A percentile compares a stretch with the other conserved stretches of the same genome.
Evolutionary conservation across 2,329 filamentous ascomycete species (phyloP).

Genomic region (Alternaria burnsii): DNA sequence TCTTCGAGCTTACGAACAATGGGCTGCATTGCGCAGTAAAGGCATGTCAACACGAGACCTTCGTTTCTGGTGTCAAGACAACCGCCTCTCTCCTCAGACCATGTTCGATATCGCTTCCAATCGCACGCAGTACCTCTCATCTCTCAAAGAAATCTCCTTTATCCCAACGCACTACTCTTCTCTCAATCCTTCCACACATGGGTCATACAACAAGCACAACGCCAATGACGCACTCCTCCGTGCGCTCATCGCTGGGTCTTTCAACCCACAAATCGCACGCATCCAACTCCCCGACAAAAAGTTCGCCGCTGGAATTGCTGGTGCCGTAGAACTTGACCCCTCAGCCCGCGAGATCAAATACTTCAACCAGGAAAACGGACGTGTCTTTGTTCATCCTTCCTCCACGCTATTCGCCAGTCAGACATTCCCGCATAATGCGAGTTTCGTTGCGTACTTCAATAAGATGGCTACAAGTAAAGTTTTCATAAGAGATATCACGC

Average conservation of each 20-base stretch:
- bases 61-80: constrained; percentile 81
- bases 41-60: constrained; percentile 66
- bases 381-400: constrained; percentile 92
- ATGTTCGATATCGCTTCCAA: constrained; percentile 90
- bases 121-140: constrained; percentile 82
- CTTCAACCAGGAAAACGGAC: constrained; percentile 66
- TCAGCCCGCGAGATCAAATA: constrained; percentile 93
- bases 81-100: constrained; percentile 84
- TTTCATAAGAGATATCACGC: constrained; percentile 89
- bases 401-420: constrained; percentile 87
- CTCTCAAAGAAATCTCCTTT: constrained; percentile 86
- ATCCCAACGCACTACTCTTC: constrained; percentile 58
- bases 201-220: constrained; percentile 59
- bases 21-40: constrained; percentile 72
- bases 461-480: constrained; percentile 93
- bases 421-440: constrained; percentile 75
- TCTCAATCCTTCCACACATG: constrained; percentile 34
- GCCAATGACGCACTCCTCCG: constrained; percentile 57
- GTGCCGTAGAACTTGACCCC: constrained; percentile 90
- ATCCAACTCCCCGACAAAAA: constrained; percentile 97
- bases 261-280: constrained; percentile 82
- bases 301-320: constrained; percentile 85
- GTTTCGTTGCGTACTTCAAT: constrained; percentile 88
- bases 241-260: constrained; percentile 59
- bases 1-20: constrained; percentile 82